Base-by-base conservation (phyloP, 78 protist species). In the slime mould (Dictyostelium discoideum) region DNA sequence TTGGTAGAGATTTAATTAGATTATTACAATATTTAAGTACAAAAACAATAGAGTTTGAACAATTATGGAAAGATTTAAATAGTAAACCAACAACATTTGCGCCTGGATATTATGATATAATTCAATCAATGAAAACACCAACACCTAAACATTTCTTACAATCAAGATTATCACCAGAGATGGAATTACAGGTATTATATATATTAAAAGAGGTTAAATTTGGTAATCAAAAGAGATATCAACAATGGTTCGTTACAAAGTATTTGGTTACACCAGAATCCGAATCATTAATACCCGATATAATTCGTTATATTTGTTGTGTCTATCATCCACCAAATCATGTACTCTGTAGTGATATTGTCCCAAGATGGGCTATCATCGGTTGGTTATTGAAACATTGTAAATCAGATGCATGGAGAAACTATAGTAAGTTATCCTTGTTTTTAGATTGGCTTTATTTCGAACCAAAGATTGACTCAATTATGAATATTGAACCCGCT, bases 401-500 rank as follows among this genome's bases (percentile, higher is more conserved):
- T 9, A 85, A 85, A 54, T 22, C 48, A 0, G 93, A 77, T 7
- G 37, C 46, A 18, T 95, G 94, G 93, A 84, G 85, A 92, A 40
- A 86, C 42, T 67, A 88, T 11, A 74, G 86, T 14, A 96, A 96
- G 20, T 37, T 83, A 69, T 92, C 97, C 0, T 24, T 96, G 44
- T 97, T 96, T 48, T 96, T 72, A 29, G 98, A 97, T 42, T 97
- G 96, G 96, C 20, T 97, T 7, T 81, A 46, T 40, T 97, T 82
- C 65, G 97, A 90, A 22, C 92, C 32, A 18, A 57, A 60, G 39
- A 40, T n/a, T 14, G 97, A 96, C 77, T 92, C 88, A 9, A 92
- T 97, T 46, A 94, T 96, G 97, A 96, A 96, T 40, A 96, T 97
- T 24, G 98, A 97, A 42, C 98, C 98, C 18, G 97, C 96, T 2